Base-by-base conservation (phyloP, 1,139 yeast species). In the Petasospora rhodanensis region DNA sequence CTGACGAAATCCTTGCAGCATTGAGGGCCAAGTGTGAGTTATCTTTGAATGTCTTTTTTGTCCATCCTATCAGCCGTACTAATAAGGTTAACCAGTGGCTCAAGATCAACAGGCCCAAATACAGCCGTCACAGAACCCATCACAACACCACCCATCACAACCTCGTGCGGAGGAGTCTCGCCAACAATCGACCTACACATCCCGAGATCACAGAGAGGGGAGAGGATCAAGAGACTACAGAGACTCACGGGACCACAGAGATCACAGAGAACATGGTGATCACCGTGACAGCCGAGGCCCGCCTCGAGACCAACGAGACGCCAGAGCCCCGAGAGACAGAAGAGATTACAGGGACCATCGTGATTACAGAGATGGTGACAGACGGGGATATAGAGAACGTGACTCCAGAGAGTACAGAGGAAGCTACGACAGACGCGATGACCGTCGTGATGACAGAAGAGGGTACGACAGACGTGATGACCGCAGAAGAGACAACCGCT, bases 341-440 rank as follows among this genome's bases (percentile, higher is more conserved):
- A 28, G 32, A 13, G 49, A 47, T 15, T 27, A 47, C 13, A 38
- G 47, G 20, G 45, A 42, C 15, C 31, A 41, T 22, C 35, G 46
- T 19, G 37, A 26, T 4, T 34, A 43, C 23, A 31, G 31, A 7
- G 38, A 31, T 13, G 28, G 34, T 17, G 31, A 34, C 18, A 6
- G n/a, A 7, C 9, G 17, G 11, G 9, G 14, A 6, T 22, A 28
- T 26, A 34, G 38, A 31, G 28, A 31, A 12, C 16, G 23, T 24
- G 21, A 40, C 24, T 30, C 28, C 15, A 42, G 45, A 32, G 45
- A 34, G 15, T 26, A 37, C 21, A 37, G 49, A 31, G 24, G 21
- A 29, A 30, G 28, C 14, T 5, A 13, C 9, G 20, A 22, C 18
- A 12, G 26, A 24, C 23, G 25, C 24, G 22, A 27, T 12, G 14